Conservation (phyloP, 306 rosid species). For the Vachellia collinsii region DNA sequence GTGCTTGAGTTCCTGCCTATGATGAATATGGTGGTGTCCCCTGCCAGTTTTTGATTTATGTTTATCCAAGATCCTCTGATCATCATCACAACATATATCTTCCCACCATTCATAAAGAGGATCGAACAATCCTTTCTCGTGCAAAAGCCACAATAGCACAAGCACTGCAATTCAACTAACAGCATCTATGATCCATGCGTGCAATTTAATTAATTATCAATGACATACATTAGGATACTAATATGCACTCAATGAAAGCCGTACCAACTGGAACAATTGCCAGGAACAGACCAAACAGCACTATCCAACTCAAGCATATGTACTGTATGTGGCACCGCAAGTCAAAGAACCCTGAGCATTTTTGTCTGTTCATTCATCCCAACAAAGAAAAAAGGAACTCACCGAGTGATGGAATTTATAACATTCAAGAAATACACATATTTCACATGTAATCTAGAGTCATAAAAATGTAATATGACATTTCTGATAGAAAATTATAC, state of each 20-base stretch:
- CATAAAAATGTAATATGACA: constrained; percentile 17
- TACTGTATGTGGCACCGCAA: constrained; percentile 89
- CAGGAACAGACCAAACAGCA: constrained; percentile 76
- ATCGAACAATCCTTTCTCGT: constrained; percentile 85
- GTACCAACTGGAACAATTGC: constrained; percentile 81
- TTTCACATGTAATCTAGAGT: constrained; percentile 16
- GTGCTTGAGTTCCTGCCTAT: constrained; percentile 45
- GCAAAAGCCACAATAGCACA: constrained; percentile 82
- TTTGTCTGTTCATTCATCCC: constrained; percentile 53
- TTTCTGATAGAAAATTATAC: constrained; percentile 43
- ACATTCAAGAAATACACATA: constrained; percentile 12
- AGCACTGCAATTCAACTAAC: constrained; percentile 58
- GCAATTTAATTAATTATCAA: neutral
- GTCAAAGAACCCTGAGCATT: constrained; percentile 84
- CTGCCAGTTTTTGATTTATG: constrained; percentile 38
- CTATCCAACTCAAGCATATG: constrained; percentile 83
- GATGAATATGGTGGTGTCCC: constrained; percentile 46
- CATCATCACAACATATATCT: constrained; percentile 53
- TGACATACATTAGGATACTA: neutral
- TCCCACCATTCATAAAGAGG: constrained; percentile 92
- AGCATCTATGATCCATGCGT: constrained; percentile 26
- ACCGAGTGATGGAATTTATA: neutral
- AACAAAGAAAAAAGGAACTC: neutral
- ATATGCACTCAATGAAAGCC: constrained; percentile 19
- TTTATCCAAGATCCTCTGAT: constrained; percentile 34